phyloP scores from a whole-genome alignment of 2,329 filamentous ascomycete genomes.

The Colletotrichum endophyticum region DNA sequence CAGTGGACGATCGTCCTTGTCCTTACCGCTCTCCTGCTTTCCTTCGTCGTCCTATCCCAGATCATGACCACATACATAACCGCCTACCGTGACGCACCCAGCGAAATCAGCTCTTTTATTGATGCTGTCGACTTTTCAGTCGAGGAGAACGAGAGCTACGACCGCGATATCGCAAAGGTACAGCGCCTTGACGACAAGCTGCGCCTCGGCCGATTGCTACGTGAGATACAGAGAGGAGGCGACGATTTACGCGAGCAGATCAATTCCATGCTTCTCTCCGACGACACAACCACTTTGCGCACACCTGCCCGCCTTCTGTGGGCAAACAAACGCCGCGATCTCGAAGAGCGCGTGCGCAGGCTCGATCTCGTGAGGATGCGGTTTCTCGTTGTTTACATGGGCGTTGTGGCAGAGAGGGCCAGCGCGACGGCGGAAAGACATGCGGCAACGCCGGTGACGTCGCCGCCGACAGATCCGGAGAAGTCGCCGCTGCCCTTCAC shows the following conservation, averaged over 20 bases:
- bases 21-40: conserved; percentile 62
- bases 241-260: conserved; percentile 68
- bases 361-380: conserved; percentile 68
- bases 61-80: conserved; percentile 55
- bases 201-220: conserved; percentile 60
- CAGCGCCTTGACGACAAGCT: conserved; percentile 67
- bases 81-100: conserved; percentile 63
- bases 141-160: conserved; percentile 68
- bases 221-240: conserved; percentile 65
- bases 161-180: conserved; percentile 62
- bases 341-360: conserved; percentile 63
- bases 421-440: conserved; percentile 29
- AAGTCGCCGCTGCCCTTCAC: conserved; percentile 30
- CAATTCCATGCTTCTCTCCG: conserved; percentile 51
- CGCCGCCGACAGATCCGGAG: conserved; percentile 30
- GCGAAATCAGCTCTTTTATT: conserved; percentile 61
- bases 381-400: conserved; percentile 69
- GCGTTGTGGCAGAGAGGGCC: conserved; percentile 53
- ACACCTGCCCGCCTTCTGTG: conserved; percentile 60
- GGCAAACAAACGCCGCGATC: conserved; percentile 56
- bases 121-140: conserved; percentile 67
- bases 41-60: conserved; percentile 59
- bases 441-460: conserved; percentile 1
- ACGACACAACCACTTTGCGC: conserved; percentile 42
- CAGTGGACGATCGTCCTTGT: conserved; percentile 64